Percentiles rank a stretch among this genome's conserved stretches.
These are phyloP conservation scores for Hanseniaspora clermontiae DNA, from an alignment of 805 yeast species.

Conservation along the genomic window DNA sequence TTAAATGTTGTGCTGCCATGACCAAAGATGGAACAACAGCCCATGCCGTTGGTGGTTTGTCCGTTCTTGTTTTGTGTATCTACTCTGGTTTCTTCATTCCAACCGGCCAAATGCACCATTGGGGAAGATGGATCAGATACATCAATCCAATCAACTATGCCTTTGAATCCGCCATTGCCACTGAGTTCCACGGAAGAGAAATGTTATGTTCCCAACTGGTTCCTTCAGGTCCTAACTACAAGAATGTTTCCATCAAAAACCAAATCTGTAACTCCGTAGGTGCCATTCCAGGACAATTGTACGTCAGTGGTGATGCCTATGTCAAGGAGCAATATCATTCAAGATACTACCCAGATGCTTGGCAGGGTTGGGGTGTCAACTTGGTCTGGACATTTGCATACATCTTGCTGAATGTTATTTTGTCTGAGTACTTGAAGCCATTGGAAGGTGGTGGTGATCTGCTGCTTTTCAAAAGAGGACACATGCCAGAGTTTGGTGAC, in stretches of 20 bases:
- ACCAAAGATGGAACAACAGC: slow-evolving; percentile 44
- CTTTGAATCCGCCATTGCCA: slow-evolving; percentile 43
- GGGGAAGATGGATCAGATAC: slow-evolving; percentile 49
- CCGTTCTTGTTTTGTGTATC: slow-evolving; percentile 44
- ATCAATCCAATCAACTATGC: slow-evolving; percentile 38
- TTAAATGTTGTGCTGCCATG: slow-evolving; percentile 42
- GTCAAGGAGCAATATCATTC: slow-evolving; percentile 31
- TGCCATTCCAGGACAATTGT: slow-evolving; percentile 33
- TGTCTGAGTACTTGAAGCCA: slow-evolving; percentile 30
- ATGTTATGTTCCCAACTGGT: slow-evolving; percentile 39
- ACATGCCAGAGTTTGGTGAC: slow-evolving; percentile 28
- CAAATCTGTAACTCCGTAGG: slow-evolving; percentile 45
- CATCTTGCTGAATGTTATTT: slow-evolving; percentile 26
- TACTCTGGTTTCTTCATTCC: slow-evolving; percentile 44
- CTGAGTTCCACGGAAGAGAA: slow-evolving; percentile 43
- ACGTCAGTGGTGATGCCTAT: slow-evolving; percentile 37
- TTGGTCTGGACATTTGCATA: slow-evolving; percentile 35
- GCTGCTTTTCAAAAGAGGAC: slow-evolving; percentile 36
- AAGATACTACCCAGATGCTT: slow-evolving; percentile 32
- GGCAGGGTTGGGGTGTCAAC: slow-evolving; percentile 53
- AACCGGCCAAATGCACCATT: slow-evolving; percentile 40
- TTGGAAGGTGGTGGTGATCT: slow-evolving; percentile 31
- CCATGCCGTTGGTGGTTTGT: slow-evolving; percentile 42
- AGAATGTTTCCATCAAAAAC: slow-evolving; percentile 28
- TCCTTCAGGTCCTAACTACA: slow-evolving; percentile 48